phyloP scores from a whole-genome alignment of 805 yeast species.

The Hanseniaspora pseudoguilliermondii region DNA sequence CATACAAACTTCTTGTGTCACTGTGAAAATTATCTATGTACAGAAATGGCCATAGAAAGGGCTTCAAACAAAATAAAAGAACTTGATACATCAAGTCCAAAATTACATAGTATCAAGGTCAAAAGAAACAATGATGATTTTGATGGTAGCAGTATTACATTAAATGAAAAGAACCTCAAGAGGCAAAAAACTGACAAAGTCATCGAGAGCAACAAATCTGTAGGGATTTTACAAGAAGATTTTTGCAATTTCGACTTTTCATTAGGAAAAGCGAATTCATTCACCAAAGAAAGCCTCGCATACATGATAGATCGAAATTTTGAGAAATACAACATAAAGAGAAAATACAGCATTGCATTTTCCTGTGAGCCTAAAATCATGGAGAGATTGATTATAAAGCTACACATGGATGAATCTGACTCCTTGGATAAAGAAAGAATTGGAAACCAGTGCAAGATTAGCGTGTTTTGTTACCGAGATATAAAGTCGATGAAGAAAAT shows the following conservation, averaged over 20 bases:
- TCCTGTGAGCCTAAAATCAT: background rate
- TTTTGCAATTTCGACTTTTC: background rate
- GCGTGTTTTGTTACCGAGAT: slow-evolving; percentile 1
- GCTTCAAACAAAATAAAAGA: background rate
- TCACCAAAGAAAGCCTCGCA: background rate
- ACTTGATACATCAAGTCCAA: background rate
- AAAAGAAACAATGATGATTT: background rate
- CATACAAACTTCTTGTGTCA: background rate
- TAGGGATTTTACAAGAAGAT: background rate
- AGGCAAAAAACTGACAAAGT: background rate
- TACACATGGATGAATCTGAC: background rate
- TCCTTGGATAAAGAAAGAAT: background rate
- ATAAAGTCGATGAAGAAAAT: background rate
- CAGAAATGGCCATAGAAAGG: background rate
- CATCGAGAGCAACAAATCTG: background rate
- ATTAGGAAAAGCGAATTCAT: background rate
- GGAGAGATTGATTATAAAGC: background rate
- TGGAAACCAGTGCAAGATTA: slow-evolving; percentile 3
- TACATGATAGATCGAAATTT: background rate
- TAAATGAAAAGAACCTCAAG: background rate
- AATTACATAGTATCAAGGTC: background rate
- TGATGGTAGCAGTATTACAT: background rate
- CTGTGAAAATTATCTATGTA: slow-evolving; percentile 2
- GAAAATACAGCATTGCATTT: background rate
- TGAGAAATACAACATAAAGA: background rate